phyloP scores from a whole-genome alignment of 2,329 filamentous ascomycete genomes.

The Lasiodiplodia sp. region DNA sequence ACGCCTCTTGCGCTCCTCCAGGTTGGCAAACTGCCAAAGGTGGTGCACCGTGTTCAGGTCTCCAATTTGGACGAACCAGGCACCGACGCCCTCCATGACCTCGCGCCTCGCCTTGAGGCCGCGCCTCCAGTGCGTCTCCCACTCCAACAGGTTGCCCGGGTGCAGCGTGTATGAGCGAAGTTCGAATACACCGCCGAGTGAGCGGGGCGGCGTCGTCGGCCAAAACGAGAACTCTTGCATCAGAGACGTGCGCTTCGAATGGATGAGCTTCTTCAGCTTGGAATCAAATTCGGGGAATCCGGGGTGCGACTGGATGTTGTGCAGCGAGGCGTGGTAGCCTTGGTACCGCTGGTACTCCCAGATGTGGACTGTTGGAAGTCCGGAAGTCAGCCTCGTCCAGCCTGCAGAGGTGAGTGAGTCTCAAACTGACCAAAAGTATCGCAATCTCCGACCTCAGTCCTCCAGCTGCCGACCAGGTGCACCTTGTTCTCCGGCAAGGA shows the following conservation, averaged over 20 bases:
- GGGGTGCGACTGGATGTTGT: slow-evolving; percentile 82
- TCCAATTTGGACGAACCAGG: slow-evolving; percentile 98
- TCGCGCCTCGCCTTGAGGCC: slow-evolving; percentile 89
- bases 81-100: slow-evolving; percentile 98
- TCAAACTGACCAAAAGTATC: slow-evolving; percentile 83
- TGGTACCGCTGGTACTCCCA: slow-evolving; percentile 99
- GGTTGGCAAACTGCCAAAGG: slow-evolving; percentile 96
- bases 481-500: slow-evolving; percentile 87
- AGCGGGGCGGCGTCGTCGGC: slow-evolving; percentile 90
- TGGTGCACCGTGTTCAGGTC: slow-evolving; percentile 98
- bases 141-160: slow-evolving; percentile 94
- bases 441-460: slow-evolving; percentile 95
- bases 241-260: slow-evolving; percentile 82
- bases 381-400: slow-evolving; percentile 31
- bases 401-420: slow-evolving; percentile 9
- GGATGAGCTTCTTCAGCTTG: slow-evolving; percentile 86
- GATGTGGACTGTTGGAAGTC: slow-evolving; percentile 80
- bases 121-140: slow-evolving; percentile 97
- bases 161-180: slow-evolving; percentile 95
- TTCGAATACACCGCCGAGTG: slow-evolving; percentile 93
- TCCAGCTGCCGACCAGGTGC: slow-evolving; percentile 95
- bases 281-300: slow-evolving; percentile 84
- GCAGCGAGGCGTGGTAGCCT: slow-evolving; percentile 90
- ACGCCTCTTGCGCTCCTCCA: slow-evolving; percentile 89
- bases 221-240: slow-evolving; percentile 99